phyloP scores from a whole-genome alignment of 2,329 filamentous ascomycete genomes.

The Fusarium sarcochroum region DNA sequence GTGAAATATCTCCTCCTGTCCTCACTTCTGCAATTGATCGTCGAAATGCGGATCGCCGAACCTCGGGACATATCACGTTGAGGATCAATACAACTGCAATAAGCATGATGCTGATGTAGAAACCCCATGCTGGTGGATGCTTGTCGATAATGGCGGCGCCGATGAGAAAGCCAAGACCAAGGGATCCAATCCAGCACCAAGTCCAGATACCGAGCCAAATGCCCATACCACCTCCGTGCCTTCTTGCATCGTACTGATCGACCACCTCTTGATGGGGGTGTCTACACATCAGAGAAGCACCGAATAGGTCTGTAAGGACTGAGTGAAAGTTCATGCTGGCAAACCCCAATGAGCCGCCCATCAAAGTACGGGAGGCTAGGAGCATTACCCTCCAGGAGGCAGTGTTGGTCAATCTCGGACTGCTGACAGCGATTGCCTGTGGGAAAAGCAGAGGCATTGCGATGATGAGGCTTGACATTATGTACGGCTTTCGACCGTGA shows the following conservation, averaged over 20 bases:
- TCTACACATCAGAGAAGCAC: constrained; percentile 79
- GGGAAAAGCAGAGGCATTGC: constrained; percentile 82
- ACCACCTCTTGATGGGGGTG: constrained; percentile 81
- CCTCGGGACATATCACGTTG: constrained; percentile 80
- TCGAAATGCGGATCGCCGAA: constrained; percentile 77
- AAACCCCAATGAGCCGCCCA: constrained; percentile 79
- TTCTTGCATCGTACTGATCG: constrained; percentile 75
- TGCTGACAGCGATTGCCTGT: constrained; percentile 76
- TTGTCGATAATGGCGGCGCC: constrained; percentile 78
- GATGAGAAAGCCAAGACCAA: constrained; percentile 79
- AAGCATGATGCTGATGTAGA: constrained; percentile 80
- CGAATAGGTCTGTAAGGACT: constrained; percentile 81
- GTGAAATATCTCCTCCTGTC: constrained; percentile 65
- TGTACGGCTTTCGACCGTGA: constrained; percentile 83
- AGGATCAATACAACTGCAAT: constrained; percentile 75
- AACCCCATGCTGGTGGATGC: constrained; percentile 78
- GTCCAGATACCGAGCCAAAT: constrained; percentile 85
- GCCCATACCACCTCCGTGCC: constrained; percentile 83
- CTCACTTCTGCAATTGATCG: constrained; percentile 77
- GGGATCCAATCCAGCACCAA: constrained; percentile 81
- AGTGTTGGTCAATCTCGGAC: constrained; percentile 68
- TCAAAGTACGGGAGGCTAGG: constrained; percentile 73
- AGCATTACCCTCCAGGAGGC: constrained; percentile 71
- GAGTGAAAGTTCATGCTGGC: constrained; percentile 83
- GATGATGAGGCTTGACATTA: constrained; percentile 76